These are phyloP conservation scores for Kregervanrija delftensis DNA, from an alignment of 805 yeast species.

Conservation along the genomic window DNA sequence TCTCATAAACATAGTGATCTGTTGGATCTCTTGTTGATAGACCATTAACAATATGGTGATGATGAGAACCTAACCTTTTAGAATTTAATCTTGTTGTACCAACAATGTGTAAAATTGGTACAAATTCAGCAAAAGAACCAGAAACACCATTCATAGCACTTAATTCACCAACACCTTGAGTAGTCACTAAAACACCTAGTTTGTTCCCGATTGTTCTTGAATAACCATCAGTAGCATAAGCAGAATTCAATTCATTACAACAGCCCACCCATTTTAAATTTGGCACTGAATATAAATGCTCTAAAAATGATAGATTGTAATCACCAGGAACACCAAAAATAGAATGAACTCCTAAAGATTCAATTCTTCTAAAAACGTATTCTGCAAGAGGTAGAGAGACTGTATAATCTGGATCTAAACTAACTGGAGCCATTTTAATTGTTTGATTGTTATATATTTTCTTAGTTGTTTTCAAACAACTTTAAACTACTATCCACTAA, in stretches of 20 bases:
- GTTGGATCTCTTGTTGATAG: conserved; percentile 39
- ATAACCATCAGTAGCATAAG: conserved; percentile 89
- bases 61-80: conserved; percentile 23
- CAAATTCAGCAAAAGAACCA: conserved; percentile 77
- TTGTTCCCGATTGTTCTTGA: conserved; percentile 47
- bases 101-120: conserved; percentile 77
- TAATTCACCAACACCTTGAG: conserved; percentile 88
- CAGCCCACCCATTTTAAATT: conserved; percentile 68
- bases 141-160: conserved; percentile 78
- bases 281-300: conserved; percentile 48
- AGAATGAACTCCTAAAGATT: conserved; percentile 47
- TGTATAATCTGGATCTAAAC: conserved; percentile 1
- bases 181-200: conserved; percentile 63
- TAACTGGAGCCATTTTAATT: conserved; percentile 16
- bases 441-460: neutral
- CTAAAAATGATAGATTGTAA: conserved; percentile 61
- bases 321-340: conserved; percentile 80
- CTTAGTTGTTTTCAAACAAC: neutral
- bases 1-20: conserved; percentile 60
- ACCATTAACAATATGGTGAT: conserved; percentile 59
- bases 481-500: too few species aligned
- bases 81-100: conserved; percentile 55
- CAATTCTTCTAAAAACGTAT: conserved; percentile 54
- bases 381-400: conserved; percentile 47
- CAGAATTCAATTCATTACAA: conserved; percentile 85